phyloP scores from a whole-genome alignment of 495 filamentous ascomycete species.

The Hamigera avellanea region DNA sequence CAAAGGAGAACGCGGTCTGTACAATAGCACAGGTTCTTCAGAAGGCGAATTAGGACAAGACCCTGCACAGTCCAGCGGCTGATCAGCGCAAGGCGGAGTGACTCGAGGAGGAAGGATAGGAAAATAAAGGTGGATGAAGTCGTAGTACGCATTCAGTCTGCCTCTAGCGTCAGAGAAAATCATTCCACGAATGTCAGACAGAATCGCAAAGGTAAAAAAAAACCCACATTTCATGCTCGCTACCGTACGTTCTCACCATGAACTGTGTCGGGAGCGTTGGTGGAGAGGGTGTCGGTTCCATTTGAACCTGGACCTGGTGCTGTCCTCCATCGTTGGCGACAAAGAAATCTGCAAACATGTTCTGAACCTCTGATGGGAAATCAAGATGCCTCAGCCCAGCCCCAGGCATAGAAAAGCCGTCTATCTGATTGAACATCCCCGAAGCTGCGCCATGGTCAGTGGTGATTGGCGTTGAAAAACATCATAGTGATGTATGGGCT shows the following conservation, averaged over 20 bases:
- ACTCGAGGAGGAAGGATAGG: slow-evolving; percentile 45
- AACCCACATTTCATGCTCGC: slow-evolving; percentile 31
- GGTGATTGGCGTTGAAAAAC: neutral
- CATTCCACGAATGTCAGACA: neutral
- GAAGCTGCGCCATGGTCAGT: slow-evolving; percentile 8
- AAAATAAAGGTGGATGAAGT: slow-evolving; percentile 48
- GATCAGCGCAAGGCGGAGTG: slow-evolving; percentile 28
- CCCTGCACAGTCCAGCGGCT: slow-evolving; percentile 30
- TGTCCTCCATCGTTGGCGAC: slow-evolving; percentile 11
- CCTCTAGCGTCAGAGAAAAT: slow-evolving; percentile 11
- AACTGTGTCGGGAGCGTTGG: slow-evolving; percentile 14
- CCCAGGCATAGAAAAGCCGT: slow-evolving; percentile 30
- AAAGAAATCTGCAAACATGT: slow-evolving; percentile 28
- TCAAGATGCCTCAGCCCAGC: slow-evolving; percentile 32
- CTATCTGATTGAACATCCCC: slow-evolving; percentile 32
- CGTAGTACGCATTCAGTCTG: slow-evolving; percentile 50
- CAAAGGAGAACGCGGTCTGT: slow-evolving; percentile 40
- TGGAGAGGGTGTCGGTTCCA: slow-evolving; percentile 23
- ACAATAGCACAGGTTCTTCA: slow-evolving; percentile 25
- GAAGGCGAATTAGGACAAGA: slow-evolving; percentile 31
- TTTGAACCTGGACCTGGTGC: slow-evolving; percentile 17
- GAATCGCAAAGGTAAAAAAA: neutral
- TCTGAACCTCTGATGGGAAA: slow-evolving; percentile 23
- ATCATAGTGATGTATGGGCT: neutral
- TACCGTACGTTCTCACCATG: slow-evolving; percentile 29